These are phyloP conservation scores for Solanum medicagineum DNA, from an alignment of 257 asterid genomes.

Conservation along the genomic window DNA sequence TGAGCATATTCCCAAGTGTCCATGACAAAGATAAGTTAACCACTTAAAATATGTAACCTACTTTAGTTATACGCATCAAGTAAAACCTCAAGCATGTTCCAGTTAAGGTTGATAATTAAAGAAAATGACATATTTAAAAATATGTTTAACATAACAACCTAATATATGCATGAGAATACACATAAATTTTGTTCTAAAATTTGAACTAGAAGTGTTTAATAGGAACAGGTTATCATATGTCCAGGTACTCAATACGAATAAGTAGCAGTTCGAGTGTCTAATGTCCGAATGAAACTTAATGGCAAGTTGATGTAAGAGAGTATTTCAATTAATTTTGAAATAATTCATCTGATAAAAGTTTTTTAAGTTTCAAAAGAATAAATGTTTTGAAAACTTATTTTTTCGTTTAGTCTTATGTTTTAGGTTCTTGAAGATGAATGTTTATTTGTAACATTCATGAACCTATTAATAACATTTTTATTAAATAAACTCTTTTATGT, in stretches of 20 bases:
- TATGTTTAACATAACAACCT: neutral
- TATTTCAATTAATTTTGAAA: no score
- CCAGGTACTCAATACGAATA: neutral
- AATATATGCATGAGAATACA: neutral
- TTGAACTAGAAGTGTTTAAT: neutral
- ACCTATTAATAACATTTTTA: no score
- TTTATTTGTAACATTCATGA: no score
- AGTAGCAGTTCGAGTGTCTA: neutral
- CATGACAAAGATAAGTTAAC: neutral
- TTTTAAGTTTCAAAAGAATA: no score
- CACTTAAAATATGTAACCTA: neutral
- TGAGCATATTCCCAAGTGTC: neutral
- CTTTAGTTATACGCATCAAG: neutral
- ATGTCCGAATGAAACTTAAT: neutral
- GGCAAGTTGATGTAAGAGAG: neutral
- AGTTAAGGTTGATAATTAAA: neutral
- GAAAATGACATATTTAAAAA: neutral
- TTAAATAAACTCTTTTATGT: no score
- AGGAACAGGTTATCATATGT: neutral
- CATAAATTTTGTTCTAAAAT: neutral
- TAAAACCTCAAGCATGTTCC: neutral
- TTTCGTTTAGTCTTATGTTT: no score
- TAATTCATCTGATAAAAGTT: no score
- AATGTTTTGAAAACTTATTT: no score
- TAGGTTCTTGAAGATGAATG: no score